phyloP scores from a whole-genome alignment of 768 basidiomycete genomes.

The Antrodiella citrinella region DNA sequence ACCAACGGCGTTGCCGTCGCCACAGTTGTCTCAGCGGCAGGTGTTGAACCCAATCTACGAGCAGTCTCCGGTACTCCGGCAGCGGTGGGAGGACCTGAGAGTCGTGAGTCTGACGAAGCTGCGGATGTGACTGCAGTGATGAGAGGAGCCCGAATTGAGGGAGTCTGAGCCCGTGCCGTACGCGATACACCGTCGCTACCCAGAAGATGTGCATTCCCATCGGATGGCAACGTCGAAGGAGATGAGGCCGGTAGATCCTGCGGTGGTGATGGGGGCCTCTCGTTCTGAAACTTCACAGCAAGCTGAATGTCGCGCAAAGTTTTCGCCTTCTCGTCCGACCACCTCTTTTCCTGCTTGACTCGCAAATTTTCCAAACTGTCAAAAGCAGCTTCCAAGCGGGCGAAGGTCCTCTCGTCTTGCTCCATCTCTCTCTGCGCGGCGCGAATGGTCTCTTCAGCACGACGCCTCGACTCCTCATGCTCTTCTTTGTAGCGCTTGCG shows the following conservation, averaged over 20 bases:
- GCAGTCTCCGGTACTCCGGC: neutral
- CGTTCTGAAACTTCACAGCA: too few relatives aligned
- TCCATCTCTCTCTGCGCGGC: slow-evolving; percentile 22
- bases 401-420: slow-evolving; percentile 15
- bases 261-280: neutral
- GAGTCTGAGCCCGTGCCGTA: neutral
- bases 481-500: slow-evolving; percentile 11
- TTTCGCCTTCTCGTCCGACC: slow-evolving; percentile 1
- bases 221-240: neutral
- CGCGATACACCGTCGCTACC: neutral
- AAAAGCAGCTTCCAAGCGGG: slow-evolving; percentile 22
- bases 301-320: neutral
- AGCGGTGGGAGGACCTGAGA: neutral
- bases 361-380: slow-evolving; percentile 23
- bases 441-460: slow-evolving; percentile 19
- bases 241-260: neutral
- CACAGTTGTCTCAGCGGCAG: neutral
- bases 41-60: neutral
- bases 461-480: slow-evolving; percentile 16
- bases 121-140: neutral
- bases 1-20: neutral
- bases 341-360: slow-evolving; percentile 16
- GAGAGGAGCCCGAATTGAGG: neutral
- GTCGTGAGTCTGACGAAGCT: neutral
- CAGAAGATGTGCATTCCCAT: neutral